phyloP scores from a whole-genome alignment of 352 stramenopile genomes.

The Thalassiosira mediterranea region DNA sequence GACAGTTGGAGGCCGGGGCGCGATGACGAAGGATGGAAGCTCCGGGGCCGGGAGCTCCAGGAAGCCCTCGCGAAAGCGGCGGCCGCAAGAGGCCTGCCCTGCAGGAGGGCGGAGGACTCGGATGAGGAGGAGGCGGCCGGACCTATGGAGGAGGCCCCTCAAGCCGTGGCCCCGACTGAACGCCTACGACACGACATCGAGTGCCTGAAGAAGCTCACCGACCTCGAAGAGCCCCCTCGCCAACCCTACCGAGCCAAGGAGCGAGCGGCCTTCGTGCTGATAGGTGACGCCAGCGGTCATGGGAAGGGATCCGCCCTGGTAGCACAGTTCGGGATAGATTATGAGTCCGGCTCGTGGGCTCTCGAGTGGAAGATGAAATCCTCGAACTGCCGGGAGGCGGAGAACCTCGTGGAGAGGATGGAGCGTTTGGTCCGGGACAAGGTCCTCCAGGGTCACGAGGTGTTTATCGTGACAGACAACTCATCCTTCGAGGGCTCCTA shows the following conservation, averaged over 20 bases:
- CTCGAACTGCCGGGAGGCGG: slow-evolving; percentile 8
- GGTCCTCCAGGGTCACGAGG: slow-evolving; percentile 1
- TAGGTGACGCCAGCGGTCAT: slow-evolving; percentile 3
- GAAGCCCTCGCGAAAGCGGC: too few species aligned
- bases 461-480: slow-evolving; percentile 50
- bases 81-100: too few species aligned
- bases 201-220: not conserved
- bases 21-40: slow-evolving; percentile 44
- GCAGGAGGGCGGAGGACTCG: too few species aligned
- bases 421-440: not conserved
- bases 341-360: not conserved
- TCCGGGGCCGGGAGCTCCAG: not conserved
- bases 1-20: slow-evolving; percentile 45
- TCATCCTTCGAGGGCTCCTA: slow-evolving; percentile 15
- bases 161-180: not conserved
- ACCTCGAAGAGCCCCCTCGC: not conserved
- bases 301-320: slow-evolving; percentile 2
- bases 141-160: not conserved
- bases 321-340: not conserved
- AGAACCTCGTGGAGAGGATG: slow-evolving; percentile 11
- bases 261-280: too few species aligned
- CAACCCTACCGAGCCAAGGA: too few species aligned
- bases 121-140: too few species aligned
- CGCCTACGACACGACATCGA: not conserved
- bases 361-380: not conserved